Base-by-base conservation (phyloP, 495 filamentous ascomycete genomes). In the Cairneyella variabilis region DNA sequence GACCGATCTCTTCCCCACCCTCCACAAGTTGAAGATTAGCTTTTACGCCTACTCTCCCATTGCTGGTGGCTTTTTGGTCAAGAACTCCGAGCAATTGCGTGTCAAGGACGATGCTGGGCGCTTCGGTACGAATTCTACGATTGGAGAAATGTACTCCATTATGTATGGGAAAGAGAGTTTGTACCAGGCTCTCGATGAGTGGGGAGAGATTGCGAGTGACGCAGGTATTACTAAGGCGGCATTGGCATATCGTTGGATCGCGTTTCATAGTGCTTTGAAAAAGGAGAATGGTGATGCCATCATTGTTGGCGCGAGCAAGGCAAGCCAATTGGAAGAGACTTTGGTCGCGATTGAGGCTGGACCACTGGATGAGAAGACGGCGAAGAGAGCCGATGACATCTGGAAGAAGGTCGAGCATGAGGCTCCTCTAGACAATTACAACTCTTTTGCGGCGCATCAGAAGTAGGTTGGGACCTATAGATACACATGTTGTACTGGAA, bases 201-300 rank as follows among this genome's bases (percentile, higher is more conserved):
- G 77, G 77, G 71, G 64, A n/a, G 44, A 54, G 0, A 76, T 79
- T 43, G 65, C 74, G 0, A 56, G 61, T 39, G 63, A 69, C n/a
- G 64, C 64, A n/a, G 78, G 77, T 0, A 55, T 74, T 14, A 49
- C 63, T 18, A 74, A 77, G 56, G 69, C 73, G 8, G 76, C 77
- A 39, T 60, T 84, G 25, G 77, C 77, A 12, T 75, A 78, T 59
- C 66, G 81, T 12, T 85, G 82, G 82, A 61, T 81, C 3, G 62
- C 69, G 18, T 77, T 76, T 57, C 69, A 85, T 54, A 78, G 75
- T 4, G 60, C 57, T 8, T 58, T 85, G 37, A 71, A 68, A 0
- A 66, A 62, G 0, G 72, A 75, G 23, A 16, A 54, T 25, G 78
- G 76, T 0, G 81, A 87, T 67, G 78, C 63, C 1, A 51, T 84